Evolutionary conservation across 176 grass and related monocot genomes (phyloP), one percentile per base, ranked within the genome.

Genomic region (Eragrostis nindensis): DNA sequence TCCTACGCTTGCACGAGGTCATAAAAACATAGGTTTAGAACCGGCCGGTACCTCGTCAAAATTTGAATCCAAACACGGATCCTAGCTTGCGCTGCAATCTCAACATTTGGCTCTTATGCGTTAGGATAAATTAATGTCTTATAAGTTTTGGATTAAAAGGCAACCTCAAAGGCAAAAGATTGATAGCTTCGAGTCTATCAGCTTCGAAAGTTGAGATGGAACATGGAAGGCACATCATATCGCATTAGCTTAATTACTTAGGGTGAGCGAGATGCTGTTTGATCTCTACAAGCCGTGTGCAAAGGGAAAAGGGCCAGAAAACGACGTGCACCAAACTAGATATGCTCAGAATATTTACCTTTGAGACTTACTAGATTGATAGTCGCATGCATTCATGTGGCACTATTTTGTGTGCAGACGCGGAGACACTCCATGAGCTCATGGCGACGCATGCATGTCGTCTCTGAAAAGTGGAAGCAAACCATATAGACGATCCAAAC

Each of bases 281-380:
- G 11, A 43, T 42, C 1, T 54, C 49, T 13, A 36, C 77, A 80
- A n/a, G 77, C 5, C 48, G 14, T 43, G 77, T 68, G 47, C 47
- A 52, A 66, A 24, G 22, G 42, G 13, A 18, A 40, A 66, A 8
- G 15, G 63, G n/a, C 0, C n/a, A 14, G 77, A 80, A 57, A 70
- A 80, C 17, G 65, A 69, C 39, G 16, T 30, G 8, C 46, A 79
- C 63, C 63, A 19, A 79, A 67, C 77, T 19, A 42, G 14, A 79
- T 55, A 52, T 68, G 48, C 14, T 11, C 21, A 26, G 47, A 68
- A 54, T 40, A 55, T 68, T 79, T 67, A 41, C 21, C 48, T 26
- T 54, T n/a, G n/a, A n/a, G 77, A 68, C 63, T 79, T 55, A 1
- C 14, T 27, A 9, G 57, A 60, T 61, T 7, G n/a, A 43, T 75